Conservation (phyloP, 1,139 yeast genomes). For the Saccharomyces hybrid region DNA sequence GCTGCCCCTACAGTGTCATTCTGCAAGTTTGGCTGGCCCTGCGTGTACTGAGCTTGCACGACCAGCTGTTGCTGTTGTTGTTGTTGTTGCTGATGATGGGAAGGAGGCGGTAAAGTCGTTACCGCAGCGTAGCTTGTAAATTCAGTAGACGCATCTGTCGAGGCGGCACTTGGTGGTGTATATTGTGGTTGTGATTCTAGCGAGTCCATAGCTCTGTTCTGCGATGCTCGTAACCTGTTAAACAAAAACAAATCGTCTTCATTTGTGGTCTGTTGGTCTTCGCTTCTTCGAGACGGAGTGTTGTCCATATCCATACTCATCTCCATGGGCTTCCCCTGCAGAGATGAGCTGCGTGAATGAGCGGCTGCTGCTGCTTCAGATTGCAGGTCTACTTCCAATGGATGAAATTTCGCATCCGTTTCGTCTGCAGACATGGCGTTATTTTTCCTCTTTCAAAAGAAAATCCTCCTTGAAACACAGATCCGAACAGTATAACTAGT, state of each 20-base stretch:
- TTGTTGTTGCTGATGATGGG: not conserved
- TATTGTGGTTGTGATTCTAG: not conserved
- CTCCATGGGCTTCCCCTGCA: not conserved
- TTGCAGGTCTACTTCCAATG: not conserved
- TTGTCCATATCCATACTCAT: not conserved
- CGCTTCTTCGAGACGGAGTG: not conserved
- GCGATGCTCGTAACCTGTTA: not conserved
- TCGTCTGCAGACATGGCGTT: slow-evolving; percentile 1
- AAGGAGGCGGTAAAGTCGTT: not conserved
- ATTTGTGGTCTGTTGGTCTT: not conserved
- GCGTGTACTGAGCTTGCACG: not conserved
- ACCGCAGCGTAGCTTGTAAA: not conserved
- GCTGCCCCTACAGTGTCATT: not conserved
- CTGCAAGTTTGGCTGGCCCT: not conserved
- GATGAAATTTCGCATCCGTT: not conserved
- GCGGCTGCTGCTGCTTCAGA: not conserved
- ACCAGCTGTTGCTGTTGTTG: not conserved
- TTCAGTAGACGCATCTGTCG: not conserved
- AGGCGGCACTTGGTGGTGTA: not conserved
- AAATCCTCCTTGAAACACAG: not conserved
- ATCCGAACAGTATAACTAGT: not conserved
- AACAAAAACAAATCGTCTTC: not conserved
- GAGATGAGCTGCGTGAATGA: not conserved
- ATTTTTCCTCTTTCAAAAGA: not conserved
- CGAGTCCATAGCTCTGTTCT: not conserved